These are phyloP conservation scores for cucumber (Cucumis sativus) DNA, from an alignment of 306 rosid genomes.

Conservation along the genomic window DNA sequence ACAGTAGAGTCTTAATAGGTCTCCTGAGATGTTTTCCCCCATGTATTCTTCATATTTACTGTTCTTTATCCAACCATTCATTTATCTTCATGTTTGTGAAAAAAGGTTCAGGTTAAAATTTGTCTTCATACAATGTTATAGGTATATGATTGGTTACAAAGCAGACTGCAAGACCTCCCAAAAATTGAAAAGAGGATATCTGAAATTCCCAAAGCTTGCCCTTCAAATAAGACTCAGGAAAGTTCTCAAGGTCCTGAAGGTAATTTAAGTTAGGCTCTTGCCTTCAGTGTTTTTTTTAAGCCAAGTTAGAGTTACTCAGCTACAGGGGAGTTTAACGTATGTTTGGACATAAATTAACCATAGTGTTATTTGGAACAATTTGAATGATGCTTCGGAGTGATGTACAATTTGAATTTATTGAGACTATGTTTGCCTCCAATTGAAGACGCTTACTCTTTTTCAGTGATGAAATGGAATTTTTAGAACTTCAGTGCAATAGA, in stretches of 20 bases:
- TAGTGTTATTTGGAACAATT: neutral
- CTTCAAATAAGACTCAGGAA: conserved; percentile 29
- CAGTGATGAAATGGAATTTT: neutral
- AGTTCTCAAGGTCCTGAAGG: conserved; percentile 24
- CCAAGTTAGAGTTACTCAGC: neutral
- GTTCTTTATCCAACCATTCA: neutral
- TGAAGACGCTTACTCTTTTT: no score
- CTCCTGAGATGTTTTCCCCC: neutral
- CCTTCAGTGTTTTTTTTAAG: neutral
- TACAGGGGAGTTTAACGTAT: neutral
- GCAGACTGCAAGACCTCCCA: conserved; percentile 28
- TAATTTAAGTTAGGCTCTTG: conserved; percentile 3
- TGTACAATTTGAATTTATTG: neutral
- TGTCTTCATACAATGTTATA: conserved; percentile 12
- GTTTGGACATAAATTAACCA: neutral
- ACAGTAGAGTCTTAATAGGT: neutral
- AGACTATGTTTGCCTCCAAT: neutral
- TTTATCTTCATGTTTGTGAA: neutral
- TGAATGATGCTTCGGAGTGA: neutral
- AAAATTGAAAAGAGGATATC: conserved; percentile 23
- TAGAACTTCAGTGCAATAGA: neutral
- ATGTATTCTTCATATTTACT: neutral
- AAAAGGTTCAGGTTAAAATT: neutral
- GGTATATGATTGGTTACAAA: conserved; percentile 74
- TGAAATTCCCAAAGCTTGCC: conserved; percentile 18